These are phyloP conservation scores for Phytophthora boehmeriae DNA, from an alignment of 352 stramenopile species.

Conservation along the genomic window DNA sequence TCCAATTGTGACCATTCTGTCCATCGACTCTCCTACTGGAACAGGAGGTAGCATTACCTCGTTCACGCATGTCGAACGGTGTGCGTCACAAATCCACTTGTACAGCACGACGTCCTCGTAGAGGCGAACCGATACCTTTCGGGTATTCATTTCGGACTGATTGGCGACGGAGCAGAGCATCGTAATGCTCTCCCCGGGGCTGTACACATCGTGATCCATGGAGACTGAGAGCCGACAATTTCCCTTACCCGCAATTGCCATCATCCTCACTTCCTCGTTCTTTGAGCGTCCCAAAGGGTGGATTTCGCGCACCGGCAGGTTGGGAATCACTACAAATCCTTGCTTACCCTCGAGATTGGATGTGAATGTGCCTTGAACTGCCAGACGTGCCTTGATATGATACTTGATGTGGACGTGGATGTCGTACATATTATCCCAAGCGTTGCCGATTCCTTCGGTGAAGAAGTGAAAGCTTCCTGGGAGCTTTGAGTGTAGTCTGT, in stretches of 20 bases:
- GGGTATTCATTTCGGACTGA: constrained; percentile 25
- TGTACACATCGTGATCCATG: constrained; percentile 23
- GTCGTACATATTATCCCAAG: constrained; percentile 29
- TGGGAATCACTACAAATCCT: constrained; percentile 11
- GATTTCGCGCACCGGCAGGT: constrained; percentile 10
- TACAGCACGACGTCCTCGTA: constrained; percentile 25
- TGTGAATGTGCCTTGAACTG: constrained; percentile 25
- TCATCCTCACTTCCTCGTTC: constrained; percentile 17
- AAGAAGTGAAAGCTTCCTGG: constrained; percentile 29
- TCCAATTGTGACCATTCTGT: constrained; percentile 24
- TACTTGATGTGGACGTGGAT: constrained; percentile 35
- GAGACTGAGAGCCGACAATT: constrained; percentile 27
- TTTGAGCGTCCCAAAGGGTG: constrained; percentile 13
- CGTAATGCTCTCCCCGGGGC: constrained; percentile 23
- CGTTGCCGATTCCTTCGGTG: constrained; percentile 10
- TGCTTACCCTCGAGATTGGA: constrained; percentile 16
- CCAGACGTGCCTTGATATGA: constrained; percentile 25
- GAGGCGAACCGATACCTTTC: constrained; percentile 18
- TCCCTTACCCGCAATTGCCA: constrained; percentile 22
- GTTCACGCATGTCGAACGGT: constrained; percentile 13
- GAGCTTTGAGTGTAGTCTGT: constrained; percentile 19
- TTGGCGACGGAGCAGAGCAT: constrained; percentile 28
- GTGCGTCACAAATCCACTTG: constrained; percentile 14
- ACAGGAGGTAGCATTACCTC: constrained; percentile 18
- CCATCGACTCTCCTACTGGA: constrained; percentile 14